Conservation (phyloP, 1,284 basidiomycete genomes). For the Trametes polyzona region DNA sequence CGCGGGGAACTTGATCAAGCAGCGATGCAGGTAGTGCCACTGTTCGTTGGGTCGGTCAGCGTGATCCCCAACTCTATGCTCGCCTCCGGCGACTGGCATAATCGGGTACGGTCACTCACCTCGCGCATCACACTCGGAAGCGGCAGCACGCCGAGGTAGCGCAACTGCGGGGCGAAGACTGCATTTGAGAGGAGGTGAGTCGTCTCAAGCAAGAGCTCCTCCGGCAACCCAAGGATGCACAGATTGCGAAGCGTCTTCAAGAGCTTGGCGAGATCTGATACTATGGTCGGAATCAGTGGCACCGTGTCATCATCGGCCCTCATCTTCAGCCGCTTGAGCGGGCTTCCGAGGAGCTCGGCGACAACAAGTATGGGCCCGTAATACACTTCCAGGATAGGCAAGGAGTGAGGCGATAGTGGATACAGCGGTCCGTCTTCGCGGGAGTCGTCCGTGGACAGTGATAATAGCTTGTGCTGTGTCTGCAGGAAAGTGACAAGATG, state of each 20-base stretch:
- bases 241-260: constrained; percentile 33
- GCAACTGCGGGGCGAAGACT: constrained; percentile 28
- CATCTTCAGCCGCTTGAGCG: constrained; percentile 37
- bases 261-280: constrained; percentile 26
- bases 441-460: constrained; percentile 25
- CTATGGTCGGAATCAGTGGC: constrained; percentile 25
- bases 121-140: constrained; percentile 24
- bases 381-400: constrained; percentile 31
- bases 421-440: constrained; percentile 24
- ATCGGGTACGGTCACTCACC: constrained; percentile 26
- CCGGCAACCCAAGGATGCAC: constrained; percentile 31
- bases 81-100: neutral
- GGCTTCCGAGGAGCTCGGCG: constrained; percentile 31
- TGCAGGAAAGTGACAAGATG: constrained; percentile 35
- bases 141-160: constrained; percentile 35
- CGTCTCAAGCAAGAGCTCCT: constrained; percentile 25
- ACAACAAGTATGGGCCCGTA: constrained; percentile 35
- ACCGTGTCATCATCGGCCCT: constrained; percentile 29
- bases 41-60: constrained; percentile 16
- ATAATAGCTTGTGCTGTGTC: constrained; percentile 30
- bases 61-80: constrained; percentile 2
- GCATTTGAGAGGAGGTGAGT: constrained; percentile 29
- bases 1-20: constrained; percentile 30
- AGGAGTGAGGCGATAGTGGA: constrained; percentile 20
- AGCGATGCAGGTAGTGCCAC: constrained; percentile 33